Base-by-base conservation (phyloP, 345 rosid genomes). In the Brassica incana region DNA sequence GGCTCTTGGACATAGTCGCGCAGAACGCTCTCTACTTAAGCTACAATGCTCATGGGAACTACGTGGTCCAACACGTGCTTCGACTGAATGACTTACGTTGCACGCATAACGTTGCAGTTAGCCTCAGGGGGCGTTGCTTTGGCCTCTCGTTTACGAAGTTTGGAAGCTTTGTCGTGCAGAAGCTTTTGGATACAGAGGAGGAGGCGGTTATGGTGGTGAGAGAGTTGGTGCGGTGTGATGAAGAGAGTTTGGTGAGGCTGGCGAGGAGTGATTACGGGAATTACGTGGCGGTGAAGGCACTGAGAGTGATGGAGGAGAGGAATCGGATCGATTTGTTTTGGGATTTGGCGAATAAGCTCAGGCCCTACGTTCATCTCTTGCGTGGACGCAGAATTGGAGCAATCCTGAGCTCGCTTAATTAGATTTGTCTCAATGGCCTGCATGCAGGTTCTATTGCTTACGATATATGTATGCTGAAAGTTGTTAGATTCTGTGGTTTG, bases 111-210 rank as follows among this genome's bases (percentile, higher is more conserved):
- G 50, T 79, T 1, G 40, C 64, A 2, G n/a, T 6, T 14, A 66
- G 7, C 1, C 78, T 79, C 2, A 25, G 25, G 3, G 73, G 78
- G n/a, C 32, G 33, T 5, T 73, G 12, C 4, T 40, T 67, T 1
- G 56, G 67, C 0, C 69, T 79, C 0, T 43, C 78, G 56, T 67
- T 73, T n/a, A 7, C 2, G n/a, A 79, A 73, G 40, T 7, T 59
- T 23, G 82, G 82, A 43, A 79, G 78, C 63, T 79, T 30, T 15
- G 25, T 73, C 6, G 78, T 79, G 52, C 69, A 79, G 56, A 1
- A 6, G 69, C 65, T 79, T 73, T 25, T 73, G 56, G 35, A 60
- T 10, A 11, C 33, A 10, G 40, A 14, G 23, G 40, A 14, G 38
- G 23, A 20, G 1, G 35, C 2, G 63, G 33, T 6, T 10, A 0